These are phyloP conservation scores for Chytriomyces sp. DNA, from an alignment of 192 early-diverging fungal species.

Conservation along the genomic window DNA sequence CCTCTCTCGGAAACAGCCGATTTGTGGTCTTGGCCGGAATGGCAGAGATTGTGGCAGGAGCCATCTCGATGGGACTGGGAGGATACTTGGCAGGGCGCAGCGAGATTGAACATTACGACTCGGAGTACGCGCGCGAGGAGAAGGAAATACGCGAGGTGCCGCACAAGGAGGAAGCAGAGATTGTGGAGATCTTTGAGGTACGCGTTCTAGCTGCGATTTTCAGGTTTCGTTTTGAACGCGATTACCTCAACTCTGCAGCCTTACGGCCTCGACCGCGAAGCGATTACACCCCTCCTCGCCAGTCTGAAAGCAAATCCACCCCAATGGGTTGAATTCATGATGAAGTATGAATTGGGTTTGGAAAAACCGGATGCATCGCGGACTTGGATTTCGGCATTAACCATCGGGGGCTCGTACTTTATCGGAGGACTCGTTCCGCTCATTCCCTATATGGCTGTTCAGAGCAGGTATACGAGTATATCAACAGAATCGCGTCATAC, in stretches of 20 bases:
- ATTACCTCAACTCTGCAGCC: conserved; percentile 34
- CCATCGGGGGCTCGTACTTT: conserved; percentile 47
- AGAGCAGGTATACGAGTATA: no score
- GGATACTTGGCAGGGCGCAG: conserved; percentile 59
- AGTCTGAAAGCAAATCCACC: conserved; percentile 51
- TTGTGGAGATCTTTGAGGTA: conserved; percentile 59
- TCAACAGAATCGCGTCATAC: conserved; percentile 47
- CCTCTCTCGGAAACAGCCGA: conserved; percentile 50
- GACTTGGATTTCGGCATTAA: conserved; percentile 57
- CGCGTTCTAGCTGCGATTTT: conserved; percentile 23
- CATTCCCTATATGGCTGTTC: conserved; percentile 57
- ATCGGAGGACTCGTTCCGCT: conserved; percentile 63
- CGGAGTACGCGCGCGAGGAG: conserved; percentile 55
- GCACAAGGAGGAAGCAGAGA: conserved; percentile 59
- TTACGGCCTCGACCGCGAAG: conserved; percentile 57
- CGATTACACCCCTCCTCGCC: conserved; percentile 54
- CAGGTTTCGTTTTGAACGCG: neutral
- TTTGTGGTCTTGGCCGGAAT: conserved; percentile 62
- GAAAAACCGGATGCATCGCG: conserved; percentile 58
- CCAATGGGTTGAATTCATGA: conserved; percentile 69
- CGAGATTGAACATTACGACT: conserved; percentile 66
- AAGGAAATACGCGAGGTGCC: conserved; percentile 57
- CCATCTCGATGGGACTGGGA: no score
- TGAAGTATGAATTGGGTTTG: conserved; percentile 63
- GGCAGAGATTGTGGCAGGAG: conserved; percentile 60